A percentile compares a stretch with the other conserved stretches of the same genome.
Evolutionary conservation across 1,284 basidiomycete genomes (phyloP).

Genomic region (Malassezia psittaci): DNA sequence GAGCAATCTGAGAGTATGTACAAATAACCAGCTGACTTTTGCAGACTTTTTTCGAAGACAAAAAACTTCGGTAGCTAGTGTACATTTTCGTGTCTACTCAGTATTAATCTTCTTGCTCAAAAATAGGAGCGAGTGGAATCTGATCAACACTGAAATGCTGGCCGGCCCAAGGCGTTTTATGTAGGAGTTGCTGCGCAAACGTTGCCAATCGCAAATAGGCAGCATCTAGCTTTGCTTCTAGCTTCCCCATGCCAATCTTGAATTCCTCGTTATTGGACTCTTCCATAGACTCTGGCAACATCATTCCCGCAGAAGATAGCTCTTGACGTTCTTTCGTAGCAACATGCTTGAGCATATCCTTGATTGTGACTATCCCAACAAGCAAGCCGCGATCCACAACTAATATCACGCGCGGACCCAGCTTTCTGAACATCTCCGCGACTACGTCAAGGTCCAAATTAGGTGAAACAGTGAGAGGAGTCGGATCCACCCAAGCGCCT

Average conservation of each 20-base stretch:
- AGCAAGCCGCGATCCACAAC: conserved; percentile 70
- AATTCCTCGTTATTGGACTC: conserved; percentile 7
- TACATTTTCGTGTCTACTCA: neutral
- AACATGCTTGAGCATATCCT: conserved; percentile 64
- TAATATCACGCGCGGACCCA: conserved; percentile 72
- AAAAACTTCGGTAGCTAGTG: conserved; percentile 34
- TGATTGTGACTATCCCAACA: conserved; percentile 81
- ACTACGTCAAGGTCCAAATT: conserved; percentile 88
- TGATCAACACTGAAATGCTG: too few relatives aligned
- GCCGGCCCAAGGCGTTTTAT: neutral
- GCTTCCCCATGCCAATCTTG: conserved; percentile 23
- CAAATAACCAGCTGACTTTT: neutral
- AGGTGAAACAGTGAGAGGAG: conserved; percentile 82
- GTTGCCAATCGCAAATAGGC: neutral
- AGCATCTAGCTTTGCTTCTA: conserved; percentile 25
- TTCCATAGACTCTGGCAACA: neutral
- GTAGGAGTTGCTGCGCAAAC: neutral
- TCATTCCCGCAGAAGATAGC: neutral
- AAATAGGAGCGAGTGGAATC: neutral
- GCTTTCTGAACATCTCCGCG: conserved; percentile 58
- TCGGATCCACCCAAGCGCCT: conserved; percentile 54
- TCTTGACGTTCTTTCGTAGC: conserved; percentile 28
- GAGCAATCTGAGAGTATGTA: conserved; percentile 57
- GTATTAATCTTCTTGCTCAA: conserved; percentile 3
- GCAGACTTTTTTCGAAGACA: conserved; percentile 40